Percentiles rank a stretch among this genome's conserved stretches.
Conservation (phyloP, 2,329 filamentous ascomycete genomes). For the Elsinoe arachidis region DNA sequence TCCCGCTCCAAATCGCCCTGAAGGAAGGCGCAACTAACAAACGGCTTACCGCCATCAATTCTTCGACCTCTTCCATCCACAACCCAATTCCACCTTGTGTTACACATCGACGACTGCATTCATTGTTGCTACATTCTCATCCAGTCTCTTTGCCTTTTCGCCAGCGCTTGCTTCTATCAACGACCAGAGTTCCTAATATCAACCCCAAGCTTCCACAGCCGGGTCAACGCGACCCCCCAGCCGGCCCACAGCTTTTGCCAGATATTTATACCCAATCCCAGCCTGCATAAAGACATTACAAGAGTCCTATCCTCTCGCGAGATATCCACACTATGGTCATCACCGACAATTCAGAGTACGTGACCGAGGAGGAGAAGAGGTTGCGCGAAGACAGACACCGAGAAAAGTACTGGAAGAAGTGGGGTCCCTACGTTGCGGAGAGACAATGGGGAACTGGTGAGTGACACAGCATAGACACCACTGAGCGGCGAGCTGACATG, state of each 20-base stretch:
- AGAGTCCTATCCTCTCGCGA: neutral
- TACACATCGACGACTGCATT: neutral
- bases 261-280: neutral
- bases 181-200: constrained; percentile 1
- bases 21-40: constrained; percentile 10
- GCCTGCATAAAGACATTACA: neutral
- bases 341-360: constrained; percentile 77
- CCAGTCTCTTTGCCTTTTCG: neutral
- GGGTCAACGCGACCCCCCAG: neutral
- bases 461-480: constrained; percentile 22
- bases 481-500: constrained; percentile 24
- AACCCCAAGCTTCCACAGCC: neutral
- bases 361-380: constrained; percentile 83
- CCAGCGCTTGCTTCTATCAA: neutral
- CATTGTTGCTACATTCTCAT: neutral
- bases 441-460: constrained; percentile 89
- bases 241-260: neutral
- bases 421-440: constrained; percentile 90
- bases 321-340: constrained; percentile 60
- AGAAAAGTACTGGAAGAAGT: constrained; percentile 94
- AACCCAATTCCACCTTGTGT: neutral
- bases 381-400: constrained; percentile 77
- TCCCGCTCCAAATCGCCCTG: neutral
- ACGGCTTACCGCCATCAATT: constrained; percentile 9
- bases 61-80: neutral